These are phyloP conservation scores for Schizophyllum commune DNA, from an alignment of 1,284 basidiomycete genomes.

Conservation along the genomic window DNA sequence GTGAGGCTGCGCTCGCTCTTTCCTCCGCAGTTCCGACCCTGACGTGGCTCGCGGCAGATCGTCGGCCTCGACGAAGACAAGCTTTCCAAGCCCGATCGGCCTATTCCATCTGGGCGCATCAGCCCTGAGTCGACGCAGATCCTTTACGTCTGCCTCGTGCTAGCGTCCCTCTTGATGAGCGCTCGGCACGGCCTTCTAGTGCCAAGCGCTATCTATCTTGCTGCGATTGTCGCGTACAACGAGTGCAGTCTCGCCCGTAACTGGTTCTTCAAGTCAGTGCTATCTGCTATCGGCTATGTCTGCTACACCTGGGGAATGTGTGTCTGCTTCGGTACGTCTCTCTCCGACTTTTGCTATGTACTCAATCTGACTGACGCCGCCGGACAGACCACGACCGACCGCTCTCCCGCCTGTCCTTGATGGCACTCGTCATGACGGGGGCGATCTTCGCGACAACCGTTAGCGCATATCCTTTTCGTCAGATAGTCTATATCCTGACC, in stretches of 20 bases:
- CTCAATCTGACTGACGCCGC: background rate
- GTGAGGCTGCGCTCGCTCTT: background rate
- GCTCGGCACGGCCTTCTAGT: slow-evolving; percentile 16
- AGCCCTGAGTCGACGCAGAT: slow-evolving; percentile 18
- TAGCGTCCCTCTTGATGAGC: slow-evolving; percentile 17
- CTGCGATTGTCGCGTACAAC: slow-evolving; percentile 24
- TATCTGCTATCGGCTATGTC: slow-evolving; percentile 25
- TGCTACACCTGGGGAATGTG: slow-evolving; percentile 27
- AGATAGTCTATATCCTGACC: slow-evolving; percentile 8
- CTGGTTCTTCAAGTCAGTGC: slow-evolving; percentile 22
- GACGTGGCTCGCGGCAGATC: slow-evolving; percentile 4
- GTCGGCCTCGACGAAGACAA: slow-evolving; percentile 24
- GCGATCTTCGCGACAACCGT: slow-evolving; percentile 16
- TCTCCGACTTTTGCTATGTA: background rate
- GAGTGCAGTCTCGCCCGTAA: slow-evolving; percentile 22
- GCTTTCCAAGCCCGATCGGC: slow-evolving; percentile 27
- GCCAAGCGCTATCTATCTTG: slow-evolving; percentile 20
- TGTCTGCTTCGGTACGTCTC: slow-evolving; percentile 21
- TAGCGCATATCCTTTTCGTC: slow-evolving; percentile 17
- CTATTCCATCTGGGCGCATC: slow-evolving; percentile 26
- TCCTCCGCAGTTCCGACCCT: too few species aligned
- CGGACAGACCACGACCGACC: background rate
- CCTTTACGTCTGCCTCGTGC: slow-evolving; percentile 20
- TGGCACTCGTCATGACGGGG: slow-evolving; percentile 11
- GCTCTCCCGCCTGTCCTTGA: slow-evolving; percentile 4